phyloP scores from a whole-genome alignment of 2,329 filamentous ascomycete species.

The Scortechinia acanthostroma region DNA sequence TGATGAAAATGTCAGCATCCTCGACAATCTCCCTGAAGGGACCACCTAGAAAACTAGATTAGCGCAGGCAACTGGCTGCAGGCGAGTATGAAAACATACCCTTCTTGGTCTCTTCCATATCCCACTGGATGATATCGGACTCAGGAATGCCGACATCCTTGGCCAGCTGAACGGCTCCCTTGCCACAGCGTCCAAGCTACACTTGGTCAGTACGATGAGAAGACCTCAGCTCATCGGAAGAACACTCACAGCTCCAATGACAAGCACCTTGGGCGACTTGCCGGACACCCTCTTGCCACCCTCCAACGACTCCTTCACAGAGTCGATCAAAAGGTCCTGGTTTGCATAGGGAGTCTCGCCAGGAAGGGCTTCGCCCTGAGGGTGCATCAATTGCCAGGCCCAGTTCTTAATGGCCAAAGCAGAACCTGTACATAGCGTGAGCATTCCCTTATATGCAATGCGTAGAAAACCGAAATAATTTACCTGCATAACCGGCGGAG shows the following conservation, averaged over 20 bases:
- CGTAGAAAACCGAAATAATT: constrained; percentile 23
- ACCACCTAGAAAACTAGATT: constrained; percentile 34
- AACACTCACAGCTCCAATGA: constrained; percentile 56
- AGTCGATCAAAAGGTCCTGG: constrained; percentile 64
- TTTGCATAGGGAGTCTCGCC: constrained; percentile 50
- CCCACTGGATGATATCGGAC: constrained; percentile 61
- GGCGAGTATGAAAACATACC: constrained; percentile 25
- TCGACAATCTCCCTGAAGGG: constrained; percentile 75
- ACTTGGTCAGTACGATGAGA: neutral
- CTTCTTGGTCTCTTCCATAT: constrained; percentile 72
- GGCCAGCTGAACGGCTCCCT: constrained; percentile 76
- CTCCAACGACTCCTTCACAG: constrained; percentile 67
- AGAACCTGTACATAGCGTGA: constrained; percentile 40
- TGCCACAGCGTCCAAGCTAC: constrained; percentile 71
- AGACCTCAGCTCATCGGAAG: constrained; percentile 8
- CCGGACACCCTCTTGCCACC: constrained; percentile 61
- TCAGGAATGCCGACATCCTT: constrained; percentile 66
- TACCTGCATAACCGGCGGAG: constrained; percentile 70
- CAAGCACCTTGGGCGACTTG: constrained; percentile 65
- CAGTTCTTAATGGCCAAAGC: constrained; percentile 74
- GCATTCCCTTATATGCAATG: constrained; percentile 5
- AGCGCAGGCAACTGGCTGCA: constrained; percentile 22
- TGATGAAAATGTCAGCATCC: constrained; percentile 67
- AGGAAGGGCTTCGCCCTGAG: constrained; percentile 57
- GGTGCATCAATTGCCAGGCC: constrained; percentile 73